These are phyloP conservation scores for Coemansia sp. DNA, from an alignment of 192 early-diverging fungal species.

Conservation along the genomic window DNA sequence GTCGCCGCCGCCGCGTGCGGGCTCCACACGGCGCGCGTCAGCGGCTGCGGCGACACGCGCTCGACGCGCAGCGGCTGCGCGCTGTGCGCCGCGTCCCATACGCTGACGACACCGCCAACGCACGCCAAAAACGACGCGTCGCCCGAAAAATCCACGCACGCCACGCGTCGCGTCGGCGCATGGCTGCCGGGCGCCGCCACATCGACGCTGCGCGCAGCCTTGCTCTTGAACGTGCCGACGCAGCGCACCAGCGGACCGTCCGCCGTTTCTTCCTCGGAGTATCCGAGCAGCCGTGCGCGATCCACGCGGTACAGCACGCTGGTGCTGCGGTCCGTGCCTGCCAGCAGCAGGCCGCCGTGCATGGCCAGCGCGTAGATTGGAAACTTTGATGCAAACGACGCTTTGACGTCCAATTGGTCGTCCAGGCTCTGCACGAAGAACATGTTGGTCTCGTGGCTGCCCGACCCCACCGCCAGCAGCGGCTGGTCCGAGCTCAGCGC, in stretches of 20 bases:
- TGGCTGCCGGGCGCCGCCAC: constrained; percentile 55
- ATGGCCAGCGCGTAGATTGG: constrained; percentile 56
- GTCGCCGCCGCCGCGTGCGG: constrained; percentile 29
- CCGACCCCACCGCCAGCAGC: constrained; percentile 54
- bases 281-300: constrained; percentile 44
- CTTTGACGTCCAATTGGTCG: constrained; percentile 51
- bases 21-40: constrained; percentile 46
- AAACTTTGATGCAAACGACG: constrained; percentile 59
- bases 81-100: constrained; percentile 48
- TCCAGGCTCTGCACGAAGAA: constrained; percentile 57
- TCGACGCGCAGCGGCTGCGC: constrained; percentile 24
- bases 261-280: background rate
- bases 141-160: constrained; percentile 50
- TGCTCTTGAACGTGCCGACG: constrained; percentile 57
- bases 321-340: constrained; percentile 54
- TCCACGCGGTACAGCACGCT: constrained; percentile 58
- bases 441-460: constrained; percentile 56
- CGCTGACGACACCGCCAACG: constrained; percentile 49
- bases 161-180: constrained; percentile 41
- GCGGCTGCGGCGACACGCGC: constrained; percentile 46
- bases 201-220: constrained; percentile 51
- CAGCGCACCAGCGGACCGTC: constrained; percentile 43
- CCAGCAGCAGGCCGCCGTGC: constrained; percentile 42
- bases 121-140: constrained; percentile 49
- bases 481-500: constrained; percentile 53